phyloP scores from a whole-genome alignment of 768 basidiomycete species.

The Pholiota molesta region DNA sequence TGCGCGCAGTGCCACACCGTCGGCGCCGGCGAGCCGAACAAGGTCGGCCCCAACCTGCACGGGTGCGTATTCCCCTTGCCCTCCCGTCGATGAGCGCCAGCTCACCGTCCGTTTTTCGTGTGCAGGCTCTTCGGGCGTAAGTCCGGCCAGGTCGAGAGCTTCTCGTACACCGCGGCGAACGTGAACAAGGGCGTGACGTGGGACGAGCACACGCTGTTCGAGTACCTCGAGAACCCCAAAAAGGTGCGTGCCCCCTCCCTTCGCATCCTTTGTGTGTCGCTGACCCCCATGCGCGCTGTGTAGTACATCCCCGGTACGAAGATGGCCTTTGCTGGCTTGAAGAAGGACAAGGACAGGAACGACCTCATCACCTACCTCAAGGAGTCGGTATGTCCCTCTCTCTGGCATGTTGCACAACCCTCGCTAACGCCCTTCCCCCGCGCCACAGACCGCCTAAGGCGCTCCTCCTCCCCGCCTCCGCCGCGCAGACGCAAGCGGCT shows the following conservation, averaged over 20 bases:
- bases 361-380: conserved; percentile 90
- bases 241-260: conserved; percentile 57
- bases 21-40: conserved; percentile 74
- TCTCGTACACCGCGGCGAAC: conserved; percentile 93
- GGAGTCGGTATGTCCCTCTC: conserved; percentile 56
- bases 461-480: neutral
- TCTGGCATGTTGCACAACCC: no score
- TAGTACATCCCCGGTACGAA: conserved; percentile 96
- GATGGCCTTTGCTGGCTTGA: conserved; percentile 98
- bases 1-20: conserved; percentile 95
- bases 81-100: no score
- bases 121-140: conserved; percentile 79
- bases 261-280: neutral
- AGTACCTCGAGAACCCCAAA: conserved; percentile 96
- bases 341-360: conserved; percentile 97
- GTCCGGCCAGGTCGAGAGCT: conserved; percentile 84
- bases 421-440: no score
- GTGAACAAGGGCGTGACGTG: conserved; percentile 91
- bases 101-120: conserved; percentile 12
- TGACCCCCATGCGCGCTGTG: conserved; percentile 1
- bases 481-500: neutral
- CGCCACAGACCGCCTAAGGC: conserved; percentile 30
- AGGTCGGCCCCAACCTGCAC: conserved; percentile 95
- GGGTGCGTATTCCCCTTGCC: conserved; percentile 76
- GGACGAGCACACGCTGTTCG: conserved; percentile 89